Percentiles rank a stretch among this genome's conserved stretches.
Conservation (phyloP, 345 rosid species). For the Brassica napus region Da-Ae NC_063446.1:35565001-35565500, state of each 20-base stretch:
- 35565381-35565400: not conserved
- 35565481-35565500: slow-evolving; percentile 10
- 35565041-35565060: no score
- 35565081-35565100: no score
- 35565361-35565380: not conserved
- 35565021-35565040: no score
- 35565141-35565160: no score
- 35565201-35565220: no score
- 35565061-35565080: no score
- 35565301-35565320: not conserved
- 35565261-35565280: not conserved
- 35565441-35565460: not conserved
- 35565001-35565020: no score
- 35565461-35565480: not conserved
- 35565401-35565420: not conserved
- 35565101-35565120: no score
- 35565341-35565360: not conserved
- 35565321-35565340: not conserved
- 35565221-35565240: no score
- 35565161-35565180: no score
- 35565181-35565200: no score
- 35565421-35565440: not conserved
- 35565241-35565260: not conserved
- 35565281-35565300: not conserved
- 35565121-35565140: no score